These are phyloP conservation scores for Phoma sp. DNA, from an alignment of 2,329 filamentous ascomycete species.

Conservation along the genomic window DNA sequence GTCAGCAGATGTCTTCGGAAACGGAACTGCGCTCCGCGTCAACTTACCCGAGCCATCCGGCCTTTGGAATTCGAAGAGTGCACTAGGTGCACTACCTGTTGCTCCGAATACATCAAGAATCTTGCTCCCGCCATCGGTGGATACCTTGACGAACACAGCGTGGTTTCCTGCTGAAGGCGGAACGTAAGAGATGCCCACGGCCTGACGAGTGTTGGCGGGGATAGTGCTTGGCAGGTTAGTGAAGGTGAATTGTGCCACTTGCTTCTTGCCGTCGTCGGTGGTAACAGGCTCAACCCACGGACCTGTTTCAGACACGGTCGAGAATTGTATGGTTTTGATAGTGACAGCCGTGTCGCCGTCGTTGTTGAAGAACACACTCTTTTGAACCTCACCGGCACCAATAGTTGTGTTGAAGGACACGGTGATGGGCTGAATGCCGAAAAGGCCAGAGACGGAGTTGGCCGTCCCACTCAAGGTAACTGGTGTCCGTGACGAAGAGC, in stretches of 20 bases:
- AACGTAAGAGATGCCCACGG: slow-evolving; percentile 57
- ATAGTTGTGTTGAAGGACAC: slow-evolving; percentile 60
- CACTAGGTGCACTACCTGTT: slow-evolving; percentile 58
- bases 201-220: slow-evolving; percentile 47
- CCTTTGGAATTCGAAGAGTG: slow-evolving; percentile 63
- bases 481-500: slow-evolving; percentile 57
- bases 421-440: slow-evolving; percentile 57
- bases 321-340: slow-evolving; percentile 55
- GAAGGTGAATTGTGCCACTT: slow-evolving; percentile 59
- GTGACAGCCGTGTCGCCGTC: slow-evolving; percentile 56
- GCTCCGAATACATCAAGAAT: slow-evolving; percentile 58
- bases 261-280: slow-evolving; percentile 40
- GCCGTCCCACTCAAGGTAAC: slow-evolving; percentile 59
- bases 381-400: slow-evolving; percentile 42
- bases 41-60: slow-evolving; percentile 49
- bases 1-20: too few species aligned
- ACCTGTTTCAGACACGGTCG: slow-evolving; percentile 52
- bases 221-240: slow-evolving; percentile 56
- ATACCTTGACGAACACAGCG: slow-evolving; percentile 57
- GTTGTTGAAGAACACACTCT: slow-evolving; percentile 59
- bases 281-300: slow-evolving; percentile 53
- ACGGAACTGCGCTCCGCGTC: too few species aligned
- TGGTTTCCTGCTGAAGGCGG: slow-evolving; percentile 57
- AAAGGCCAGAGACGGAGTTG: slow-evolving; percentile 54
- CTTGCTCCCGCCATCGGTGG: slow-evolving; percentile 59